Evolutionary conservation across 2,329 filamentous ascomycete genomes (phyloP).

Genomic region (Emmonsiellopsis sp.): DNA sequence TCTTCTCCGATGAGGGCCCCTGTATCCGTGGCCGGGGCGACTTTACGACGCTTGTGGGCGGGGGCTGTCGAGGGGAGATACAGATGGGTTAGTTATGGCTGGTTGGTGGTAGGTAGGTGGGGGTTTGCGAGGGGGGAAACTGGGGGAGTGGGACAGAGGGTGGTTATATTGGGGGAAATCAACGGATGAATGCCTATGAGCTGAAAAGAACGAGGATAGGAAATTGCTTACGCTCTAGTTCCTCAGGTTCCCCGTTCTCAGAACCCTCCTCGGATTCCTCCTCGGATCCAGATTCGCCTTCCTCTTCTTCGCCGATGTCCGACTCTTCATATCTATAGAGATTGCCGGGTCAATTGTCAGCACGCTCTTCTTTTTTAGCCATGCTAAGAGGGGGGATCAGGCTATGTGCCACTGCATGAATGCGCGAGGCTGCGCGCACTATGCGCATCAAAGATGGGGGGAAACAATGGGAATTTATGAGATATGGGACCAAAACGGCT

Average conservation of each 20-base stretch:
- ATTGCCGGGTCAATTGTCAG: background rate
- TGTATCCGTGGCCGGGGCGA: conserved; percentile 9
- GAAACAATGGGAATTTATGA: background rate
- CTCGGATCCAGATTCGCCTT: conserved; percentile 11
- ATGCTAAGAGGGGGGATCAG: background rate
- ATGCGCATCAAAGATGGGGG: background rate
- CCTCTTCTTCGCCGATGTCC: conserved; percentile 18
- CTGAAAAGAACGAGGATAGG: background rate
- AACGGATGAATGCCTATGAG: background rate
- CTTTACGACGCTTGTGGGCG: conserved; percentile 19
- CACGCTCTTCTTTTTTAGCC: background rate
- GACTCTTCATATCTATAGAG: conserved; percentile 23
- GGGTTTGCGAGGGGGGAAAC: background rate
- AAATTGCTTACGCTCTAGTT: conserved; percentile 9
- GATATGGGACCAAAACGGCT: background rate
- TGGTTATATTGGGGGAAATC: background rate
- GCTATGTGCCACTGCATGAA: background rate
- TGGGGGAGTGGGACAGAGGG: background rate
- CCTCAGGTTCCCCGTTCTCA: conserved; percentile 7
- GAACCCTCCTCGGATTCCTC: conserved; percentile 16
- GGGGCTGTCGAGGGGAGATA: conserved; percentile 10
- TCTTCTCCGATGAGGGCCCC: conserved; percentile 1
- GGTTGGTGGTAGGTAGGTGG: too few relatives aligned
- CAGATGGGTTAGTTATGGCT: background rate
- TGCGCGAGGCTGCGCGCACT: background rate